These are phyloP conservation scores for Alternaria brassicae DNA, from an alignment of 2,329 filamentous ascomycete genomes.

Conservation along the genomic window DNA sequence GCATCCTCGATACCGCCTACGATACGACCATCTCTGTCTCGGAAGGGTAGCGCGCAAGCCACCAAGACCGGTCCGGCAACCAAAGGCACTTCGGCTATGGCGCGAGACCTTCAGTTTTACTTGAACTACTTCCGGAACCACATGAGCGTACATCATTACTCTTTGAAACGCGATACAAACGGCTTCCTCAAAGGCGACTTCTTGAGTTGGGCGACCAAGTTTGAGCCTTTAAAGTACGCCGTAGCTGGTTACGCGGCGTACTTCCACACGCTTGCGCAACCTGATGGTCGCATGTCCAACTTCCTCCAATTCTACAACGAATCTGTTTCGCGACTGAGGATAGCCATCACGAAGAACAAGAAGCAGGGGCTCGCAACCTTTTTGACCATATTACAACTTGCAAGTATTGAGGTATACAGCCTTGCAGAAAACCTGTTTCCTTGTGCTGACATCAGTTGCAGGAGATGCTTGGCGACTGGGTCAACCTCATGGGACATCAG, in stretches of 20 bases:
- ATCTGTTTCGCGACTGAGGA: constrained; percentile 78
- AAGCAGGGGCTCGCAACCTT: constrained; percentile 76
- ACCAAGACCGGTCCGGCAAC: constrained; percentile 20
- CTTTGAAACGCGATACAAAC: constrained; percentile 72
- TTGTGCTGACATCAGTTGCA: constrained; percentile 49
- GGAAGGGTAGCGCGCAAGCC: constrained; percentile 43
- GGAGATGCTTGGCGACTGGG: constrained; percentile 96
- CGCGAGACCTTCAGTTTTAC: constrained; percentile 77
- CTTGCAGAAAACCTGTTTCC: neutral
- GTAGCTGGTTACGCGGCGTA: constrained; percentile 90
- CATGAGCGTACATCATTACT: constrained; percentile 83
- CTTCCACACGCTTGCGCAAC: constrained; percentile 75
- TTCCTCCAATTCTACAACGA: constrained; percentile 92
- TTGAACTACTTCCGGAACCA: constrained; percentile 79
- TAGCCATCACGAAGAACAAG: constrained; percentile 73
- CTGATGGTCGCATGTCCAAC: constrained; percentile 75
- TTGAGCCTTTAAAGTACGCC: constrained; percentile 85
- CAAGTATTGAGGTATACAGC: constrained; percentile 82
- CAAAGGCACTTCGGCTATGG: constrained; percentile 49
- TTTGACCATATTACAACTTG: constrained; percentile 87
- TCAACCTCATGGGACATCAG: constrained; percentile 91
- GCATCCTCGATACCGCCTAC: constrained; percentile 47
- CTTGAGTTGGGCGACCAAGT: constrained; percentile 73
- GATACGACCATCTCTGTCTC: constrained; percentile 41
- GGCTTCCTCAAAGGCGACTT: constrained; percentile 77